These are phyloP conservation scores for Plasmodium vinckei DNA, from an alignment of 169 alveolate genomes.

Conservation along the genomic window DNA sequence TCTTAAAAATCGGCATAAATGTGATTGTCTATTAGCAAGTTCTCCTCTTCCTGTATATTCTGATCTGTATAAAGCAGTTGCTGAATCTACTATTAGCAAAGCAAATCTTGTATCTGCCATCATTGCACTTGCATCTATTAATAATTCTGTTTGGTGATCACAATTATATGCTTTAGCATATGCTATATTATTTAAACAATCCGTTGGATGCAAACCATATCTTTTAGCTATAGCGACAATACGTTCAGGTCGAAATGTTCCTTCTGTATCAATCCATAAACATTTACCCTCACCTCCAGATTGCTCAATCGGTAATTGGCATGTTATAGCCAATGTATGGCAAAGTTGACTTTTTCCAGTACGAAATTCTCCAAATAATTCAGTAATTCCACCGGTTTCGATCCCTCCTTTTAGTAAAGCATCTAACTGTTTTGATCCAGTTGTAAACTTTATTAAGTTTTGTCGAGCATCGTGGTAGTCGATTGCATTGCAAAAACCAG, in stretches of 20 bases:
- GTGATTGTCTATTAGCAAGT: slow-evolving; percentile 98
- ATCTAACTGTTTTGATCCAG: slow-evolving; percentile 96
- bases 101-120: slow-evolving; percentile 98
- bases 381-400: slow-evolving; percentile 97
- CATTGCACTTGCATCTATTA: slow-evolving; percentile 96
- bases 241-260: slow-evolving; percentile 99
- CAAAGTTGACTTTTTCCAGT: slow-evolving; percentile 99
- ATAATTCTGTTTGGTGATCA: slow-evolving; percentile 97
- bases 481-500: slow-evolving; percentile 94
- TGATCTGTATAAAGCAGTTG: slow-evolving; percentile 98
- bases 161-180: slow-evolving; percentile 97
- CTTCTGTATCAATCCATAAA: slow-evolving; percentile 99
- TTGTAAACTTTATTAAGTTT: slow-evolving; percentile 93
- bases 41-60: slow-evolving; percentile 99
- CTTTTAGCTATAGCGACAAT: slow-evolving; percentile 97
- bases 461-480: slow-evolving; percentile 93
- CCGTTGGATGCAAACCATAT: slow-evolving; percentile 95
- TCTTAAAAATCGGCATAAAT: slow-evolving; percentile 96
- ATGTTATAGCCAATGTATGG: slow-evolving; percentile 95
- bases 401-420: slow-evolving; percentile 97
- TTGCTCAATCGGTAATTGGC: slow-evolving; percentile 95
- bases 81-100: slow-evolving; percentile 97
- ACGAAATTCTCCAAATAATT: slow-evolving; percentile 98
- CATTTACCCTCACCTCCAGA: slow-evolving; percentile 99
- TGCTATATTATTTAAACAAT: slow-evolving; percentile 97